Evolutionary conservation across 73 alveolate genomes (phyloP).

Genomic region (Paramecium primaurelia): DNA sequence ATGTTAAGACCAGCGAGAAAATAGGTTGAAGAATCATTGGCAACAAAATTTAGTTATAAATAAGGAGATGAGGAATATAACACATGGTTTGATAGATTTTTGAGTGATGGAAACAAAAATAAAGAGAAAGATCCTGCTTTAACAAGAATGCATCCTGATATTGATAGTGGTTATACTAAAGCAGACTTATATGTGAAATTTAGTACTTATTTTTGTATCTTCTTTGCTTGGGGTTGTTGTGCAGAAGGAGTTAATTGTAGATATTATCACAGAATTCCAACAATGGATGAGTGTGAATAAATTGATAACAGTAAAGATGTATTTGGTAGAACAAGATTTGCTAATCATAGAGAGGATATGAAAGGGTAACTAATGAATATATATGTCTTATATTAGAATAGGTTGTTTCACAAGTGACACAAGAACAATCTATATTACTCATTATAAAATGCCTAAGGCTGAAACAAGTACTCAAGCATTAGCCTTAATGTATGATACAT

Average conservation of each 20-base stretch:
- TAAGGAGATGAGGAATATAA: slow-evolving; percentile 98
- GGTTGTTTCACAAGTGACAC: slow-evolving; percentile 96
- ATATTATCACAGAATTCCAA: slow-evolving; percentile 95
- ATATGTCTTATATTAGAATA: background rate
- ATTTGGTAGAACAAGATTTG: slow-evolving; percentile 96
- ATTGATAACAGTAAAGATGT: slow-evolving; percentile 93
- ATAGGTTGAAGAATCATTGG: slow-evolving; percentile 86
- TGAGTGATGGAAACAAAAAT: slow-evolving; percentile 81
- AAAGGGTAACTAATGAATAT: slow-evolving; percentile 68
- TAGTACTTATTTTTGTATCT: slow-evolving; percentile 90
- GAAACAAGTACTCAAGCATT: slow-evolving; percentile 74
- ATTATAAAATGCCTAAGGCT: slow-evolving; percentile 83
- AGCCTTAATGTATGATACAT: slow-evolving; percentile 83
- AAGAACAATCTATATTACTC: slow-evolving; percentile 86
- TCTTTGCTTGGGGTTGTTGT: slow-evolving; percentile 96
- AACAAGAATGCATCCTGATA: slow-evolving; percentile 89
- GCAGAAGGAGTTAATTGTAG: slow-evolving; percentile 98
- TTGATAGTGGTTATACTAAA: slow-evolving; percentile 96
- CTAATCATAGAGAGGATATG: slow-evolving; percentile 91
- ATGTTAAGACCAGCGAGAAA: slow-evolving; percentile 94
- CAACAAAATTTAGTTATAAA: slow-evolving; percentile 90
- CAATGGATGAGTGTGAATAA: slow-evolving; percentile 80
- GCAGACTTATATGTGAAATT: slow-evolving; percentile 92
- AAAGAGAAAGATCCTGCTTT: slow-evolving; percentile 81
- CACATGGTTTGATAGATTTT: slow-evolving; percentile 97